phyloP scores from a whole-genome alignment of 2,329 filamentous ascomycete genomes.

The Penicillium sp. region DNA sequence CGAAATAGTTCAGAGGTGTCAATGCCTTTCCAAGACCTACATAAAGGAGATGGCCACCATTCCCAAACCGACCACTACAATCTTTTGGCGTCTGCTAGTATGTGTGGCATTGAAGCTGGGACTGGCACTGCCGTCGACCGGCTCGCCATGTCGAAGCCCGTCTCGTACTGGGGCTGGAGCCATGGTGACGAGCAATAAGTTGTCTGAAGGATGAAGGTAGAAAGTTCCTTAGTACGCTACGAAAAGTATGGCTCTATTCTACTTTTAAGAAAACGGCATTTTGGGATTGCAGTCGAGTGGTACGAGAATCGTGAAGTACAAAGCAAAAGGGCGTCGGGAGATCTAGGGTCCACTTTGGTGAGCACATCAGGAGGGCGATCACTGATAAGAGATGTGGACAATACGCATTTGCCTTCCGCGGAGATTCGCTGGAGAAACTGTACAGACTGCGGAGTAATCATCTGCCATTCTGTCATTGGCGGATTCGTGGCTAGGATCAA shows the following conservation, averaged over 20 bases:
- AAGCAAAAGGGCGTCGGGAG: background rate
- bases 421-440: constrained; percentile 9
- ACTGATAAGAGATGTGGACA: constrained; percentile 7
- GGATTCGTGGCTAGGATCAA: too few species aligned
- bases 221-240: constrained; percentile 3
- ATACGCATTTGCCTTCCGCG: constrained; percentile 22
- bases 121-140: constrained; percentile 23
- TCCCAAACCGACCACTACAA: constrained; percentile 83
- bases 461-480: too few species aligned
- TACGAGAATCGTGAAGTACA: background rate
- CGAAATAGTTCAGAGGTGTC: constrained; percentile 21
- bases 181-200: constrained; percentile 21
- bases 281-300: background rate
- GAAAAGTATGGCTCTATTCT: constrained; percentile 3
- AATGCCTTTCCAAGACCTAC: constrained; percentile 54
- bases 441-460: background rate
- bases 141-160: constrained; percentile 26
- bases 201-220: constrained; percentile 1
- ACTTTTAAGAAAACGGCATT: constrained; percentile 10
- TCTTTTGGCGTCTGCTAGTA: constrained; percentile 53
- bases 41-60: constrained; percentile 93
- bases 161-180: constrained; percentile 27
- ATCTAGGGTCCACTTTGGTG: background rate
- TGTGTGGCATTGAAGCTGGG: constrained; percentile 13
- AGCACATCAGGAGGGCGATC: constrained; percentile 6